phyloP scores from a whole-genome alignment of 768 basidiomycete genomes.

The Pulveroboletus sp. region DNA sequence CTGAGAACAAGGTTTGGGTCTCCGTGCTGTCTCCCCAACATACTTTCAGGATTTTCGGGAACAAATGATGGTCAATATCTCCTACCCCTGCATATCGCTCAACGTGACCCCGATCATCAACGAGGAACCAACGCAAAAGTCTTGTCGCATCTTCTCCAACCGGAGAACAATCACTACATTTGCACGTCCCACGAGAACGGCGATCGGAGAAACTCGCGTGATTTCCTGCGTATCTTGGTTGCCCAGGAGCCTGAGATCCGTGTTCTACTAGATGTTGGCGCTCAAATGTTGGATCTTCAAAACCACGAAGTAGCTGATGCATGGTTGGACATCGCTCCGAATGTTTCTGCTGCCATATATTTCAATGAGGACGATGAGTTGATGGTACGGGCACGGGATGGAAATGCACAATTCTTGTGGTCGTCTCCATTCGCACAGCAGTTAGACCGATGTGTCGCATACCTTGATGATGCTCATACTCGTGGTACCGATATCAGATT shows the following conservation, averaged over 20 bases:
- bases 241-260: slow-evolving; percentile 33
- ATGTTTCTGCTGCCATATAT: slow-evolving; percentile 42
- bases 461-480: background rate
- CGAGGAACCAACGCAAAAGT: slow-evolving; percentile 38
- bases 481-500: background rate
- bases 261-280: slow-evolving; percentile 53
- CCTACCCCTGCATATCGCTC: slow-evolving; percentile 15
- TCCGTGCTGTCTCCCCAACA: background rate
- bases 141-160: slow-evolving; percentile 15
- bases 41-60: slow-evolving; percentile 41
- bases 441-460: background rate
- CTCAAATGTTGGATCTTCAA: slow-evolving; percentile 49
- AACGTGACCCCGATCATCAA: slow-evolving; percentile 29
- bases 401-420: background rate
- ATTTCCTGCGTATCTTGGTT: slow-evolving; percentile 33
- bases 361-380: slow-evolving; percentile 25
- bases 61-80: slow-evolving; percentile 48
- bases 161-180: slow-evolving; percentile 40
- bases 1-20: too few species aligned
- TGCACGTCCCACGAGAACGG: slow-evolving; percentile 12
- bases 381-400: background rate
- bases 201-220: slow-evolving; percentile 8
- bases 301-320: slow-evolving; percentile 36
- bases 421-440: background rate
- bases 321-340: slow-evolving; percentile 13